phyloP scores from a whole-genome alignment of 2,329 filamentous ascomycete species.

The Camillea tinctor region DNA sequence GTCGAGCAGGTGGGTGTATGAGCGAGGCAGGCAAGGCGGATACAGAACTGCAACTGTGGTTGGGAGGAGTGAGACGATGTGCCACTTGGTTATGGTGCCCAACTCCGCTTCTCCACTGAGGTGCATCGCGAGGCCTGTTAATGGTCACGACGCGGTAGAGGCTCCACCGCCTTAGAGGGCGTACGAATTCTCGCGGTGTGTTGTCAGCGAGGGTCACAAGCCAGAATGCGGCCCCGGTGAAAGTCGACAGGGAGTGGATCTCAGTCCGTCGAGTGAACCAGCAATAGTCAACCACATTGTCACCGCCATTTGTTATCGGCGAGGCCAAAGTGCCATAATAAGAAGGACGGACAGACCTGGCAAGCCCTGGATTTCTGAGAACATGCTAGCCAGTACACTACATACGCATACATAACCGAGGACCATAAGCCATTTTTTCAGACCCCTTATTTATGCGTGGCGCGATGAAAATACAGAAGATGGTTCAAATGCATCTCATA shows the following conservation, averaged over 20 bases:
- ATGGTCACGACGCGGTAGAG: slow-evolving; percentile 22
- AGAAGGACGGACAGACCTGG: background rate
- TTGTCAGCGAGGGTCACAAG: slow-evolving; percentile 21
- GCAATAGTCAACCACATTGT: slow-evolving; percentile 31
- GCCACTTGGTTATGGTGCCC: slow-evolving; percentile 30
- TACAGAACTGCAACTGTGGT: background rate
- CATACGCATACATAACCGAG: background rate
- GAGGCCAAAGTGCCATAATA: background rate
- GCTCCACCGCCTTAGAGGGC: slow-evolving; percentile 25
- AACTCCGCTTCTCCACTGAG: slow-evolving; percentile 31
- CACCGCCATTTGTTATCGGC: slow-evolving; percentile 31
- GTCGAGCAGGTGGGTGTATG: background rate
- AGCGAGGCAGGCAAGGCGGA: background rate
- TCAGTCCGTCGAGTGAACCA: slow-evolving; percentile 24
- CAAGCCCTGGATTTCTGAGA: background rate
- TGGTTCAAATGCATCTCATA: background rate
- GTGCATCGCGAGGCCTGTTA: slow-evolving; percentile 30
- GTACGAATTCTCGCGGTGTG: slow-evolving; percentile 16
- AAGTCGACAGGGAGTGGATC: slow-evolving; percentile 30
- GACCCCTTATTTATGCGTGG: background rate
- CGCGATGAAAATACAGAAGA: background rate
- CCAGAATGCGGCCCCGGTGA: slow-evolving; percentile 22
- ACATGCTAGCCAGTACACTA: background rate
- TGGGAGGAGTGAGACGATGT: slow-evolving; percentile 1
- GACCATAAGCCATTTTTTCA: background rate